A percentile compares a stretch with the other conserved stretches of the same genome.
Evolutionary conservation across 108 stramenopile species (phyloP).

Genomic region (Mayamaea pseudoterrestris): DNA sequence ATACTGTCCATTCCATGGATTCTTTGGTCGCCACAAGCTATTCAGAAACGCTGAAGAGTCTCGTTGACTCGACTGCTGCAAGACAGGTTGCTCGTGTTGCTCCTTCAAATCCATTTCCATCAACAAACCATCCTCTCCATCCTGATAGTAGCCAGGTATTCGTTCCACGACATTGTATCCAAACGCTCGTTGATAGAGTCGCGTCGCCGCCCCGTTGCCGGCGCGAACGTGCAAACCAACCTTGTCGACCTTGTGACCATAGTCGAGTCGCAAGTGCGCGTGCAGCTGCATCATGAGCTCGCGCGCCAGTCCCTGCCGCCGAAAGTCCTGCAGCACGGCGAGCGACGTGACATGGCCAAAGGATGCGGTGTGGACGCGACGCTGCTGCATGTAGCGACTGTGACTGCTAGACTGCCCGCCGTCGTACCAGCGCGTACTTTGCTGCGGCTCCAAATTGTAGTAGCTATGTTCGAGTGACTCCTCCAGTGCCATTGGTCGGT

Average conservation of each 20-base stretch:
- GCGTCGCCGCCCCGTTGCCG: conserved; percentile 57
- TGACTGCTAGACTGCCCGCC: conserved; percentile 2
- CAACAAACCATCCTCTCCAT: conserved; percentile 87
- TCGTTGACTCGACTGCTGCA: no score
- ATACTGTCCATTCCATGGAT: no score
- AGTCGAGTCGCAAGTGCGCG: conserved; percentile 40
- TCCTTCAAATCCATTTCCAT: conserved; percentile 59
- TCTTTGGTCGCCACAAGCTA: no score
- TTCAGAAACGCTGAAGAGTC: no score
- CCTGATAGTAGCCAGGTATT: conserved; percentile 75
- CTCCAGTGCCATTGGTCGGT: conserved; percentile 5
- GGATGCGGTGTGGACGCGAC: conserved; percentile 2
- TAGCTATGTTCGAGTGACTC: conserved; percentile 1
- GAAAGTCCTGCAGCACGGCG: conserved; percentile 59
- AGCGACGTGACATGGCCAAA: conserved; percentile 77
- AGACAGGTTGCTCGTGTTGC: no score
- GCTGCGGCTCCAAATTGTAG: neutral
- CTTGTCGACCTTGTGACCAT: conserved; percentile 27
- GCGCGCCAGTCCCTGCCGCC: conserved; percentile 64
- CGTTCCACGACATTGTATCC: conserved; percentile 61
- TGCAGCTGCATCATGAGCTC: conserved; percentile 69
- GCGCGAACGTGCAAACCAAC: conserved; percentile 75
- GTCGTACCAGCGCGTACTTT: neutral
- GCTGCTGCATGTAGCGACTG: conserved; percentile 2
- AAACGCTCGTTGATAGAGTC: conserved; percentile 44